Conservation (phyloP, 2,329 filamentous ascomycete species). For the Aspergillus arachidicola region DNA sequence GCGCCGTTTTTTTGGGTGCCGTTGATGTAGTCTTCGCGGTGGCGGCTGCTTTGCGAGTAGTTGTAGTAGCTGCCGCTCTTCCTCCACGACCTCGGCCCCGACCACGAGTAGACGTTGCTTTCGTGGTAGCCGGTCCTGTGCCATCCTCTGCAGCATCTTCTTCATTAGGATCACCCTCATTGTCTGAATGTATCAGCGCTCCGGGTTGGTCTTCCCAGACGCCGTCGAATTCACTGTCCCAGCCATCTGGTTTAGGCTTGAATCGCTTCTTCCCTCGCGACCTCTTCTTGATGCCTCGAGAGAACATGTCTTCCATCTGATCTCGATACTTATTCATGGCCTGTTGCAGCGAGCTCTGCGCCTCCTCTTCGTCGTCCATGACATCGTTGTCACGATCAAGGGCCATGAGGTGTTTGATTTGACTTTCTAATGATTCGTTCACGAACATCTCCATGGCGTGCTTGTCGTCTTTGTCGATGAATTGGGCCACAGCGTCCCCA, state of each 20-base stretch:
- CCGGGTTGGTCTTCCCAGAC: conserved; percentile 79
- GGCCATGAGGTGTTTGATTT: conserved; percentile 70
- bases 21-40: conserved; percentile 34
- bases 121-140: conserved; percentile 35
- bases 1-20: conserved; percentile 30
- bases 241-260: conserved; percentile 75
- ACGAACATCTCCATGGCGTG: conserved; percentile 85
- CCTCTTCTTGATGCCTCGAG: conserved; percentile 63
- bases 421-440: conserved; percentile 68
- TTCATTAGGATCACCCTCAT: conserved; percentile 49
- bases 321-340: conserved; percentile 74
- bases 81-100: conserved; percentile 48
- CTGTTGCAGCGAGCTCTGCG: conserved; percentile 69
- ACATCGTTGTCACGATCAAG: conserved; percentile 70
- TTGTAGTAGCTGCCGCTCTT: conserved; percentile 43
- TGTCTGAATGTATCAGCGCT: conserved; percentile 60
- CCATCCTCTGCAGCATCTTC: conserved; percentile 53
- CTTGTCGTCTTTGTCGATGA: conserved; percentile 93
- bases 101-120: conserved; percentile 51
- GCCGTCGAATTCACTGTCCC: conserved; percentile 90
- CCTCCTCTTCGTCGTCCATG: conserved; percentile 66
- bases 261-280: conserved; percentile 57
- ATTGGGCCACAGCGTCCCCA: conserved; percentile 88
- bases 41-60: conserved; percentile 39
- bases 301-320: conserved; percentile 71